Evolutionary conservation across 495 filamentous ascomycete species (phyloP).

Genomic region (Penicillium riverlandense): DNA sequence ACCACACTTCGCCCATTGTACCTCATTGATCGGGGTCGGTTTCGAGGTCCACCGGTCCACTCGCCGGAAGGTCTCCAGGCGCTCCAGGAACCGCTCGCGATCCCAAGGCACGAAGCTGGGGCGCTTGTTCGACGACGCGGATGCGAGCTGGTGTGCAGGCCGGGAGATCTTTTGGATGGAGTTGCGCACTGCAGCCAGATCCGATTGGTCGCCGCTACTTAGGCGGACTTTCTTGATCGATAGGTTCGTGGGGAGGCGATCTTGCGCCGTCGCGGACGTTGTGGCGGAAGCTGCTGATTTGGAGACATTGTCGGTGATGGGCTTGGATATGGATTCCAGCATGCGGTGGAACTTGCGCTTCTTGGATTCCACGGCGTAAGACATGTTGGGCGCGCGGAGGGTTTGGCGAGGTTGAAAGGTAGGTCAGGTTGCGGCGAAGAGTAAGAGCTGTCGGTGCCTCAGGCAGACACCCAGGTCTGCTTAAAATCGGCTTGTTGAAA

Average conservation of each 20-base stretch:
- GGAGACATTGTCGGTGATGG: constrained; percentile 10
- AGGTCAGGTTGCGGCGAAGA: constrained; percentile 2
- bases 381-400: constrained; percentile 25
- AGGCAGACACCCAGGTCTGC: constrained; percentile 7
- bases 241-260: constrained; percentile 22
- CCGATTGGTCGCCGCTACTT: constrained; percentile 13
- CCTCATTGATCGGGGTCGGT: constrained; percentile 74
- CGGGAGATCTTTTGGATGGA: constrained; percentile 20
- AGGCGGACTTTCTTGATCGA: constrained; percentile 36
- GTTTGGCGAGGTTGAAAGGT: constrained; percentile 1
- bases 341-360: constrained; percentile 51
- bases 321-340: constrained; percentile 46
- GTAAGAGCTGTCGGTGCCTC: constrained; percentile 7
- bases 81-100: constrained; percentile 70
- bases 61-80: constrained; percentile 81
- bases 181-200: constrained; percentile 18
- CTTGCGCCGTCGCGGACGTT: constrained; percentile 15
- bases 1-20: constrained; percentile 90
- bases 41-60: constrained; percentile 78
- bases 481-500: no score
- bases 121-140: constrained; percentile 20
- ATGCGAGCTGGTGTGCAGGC: constrained; percentile 14
- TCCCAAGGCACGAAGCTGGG: constrained; percentile 77
- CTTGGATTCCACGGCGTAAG: constrained; percentile 46
- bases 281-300: constrained; percentile 15